phyloP scores from a whole-genome alignment of 345 rosid genomes.

The Heritiera fomes region DNA sequence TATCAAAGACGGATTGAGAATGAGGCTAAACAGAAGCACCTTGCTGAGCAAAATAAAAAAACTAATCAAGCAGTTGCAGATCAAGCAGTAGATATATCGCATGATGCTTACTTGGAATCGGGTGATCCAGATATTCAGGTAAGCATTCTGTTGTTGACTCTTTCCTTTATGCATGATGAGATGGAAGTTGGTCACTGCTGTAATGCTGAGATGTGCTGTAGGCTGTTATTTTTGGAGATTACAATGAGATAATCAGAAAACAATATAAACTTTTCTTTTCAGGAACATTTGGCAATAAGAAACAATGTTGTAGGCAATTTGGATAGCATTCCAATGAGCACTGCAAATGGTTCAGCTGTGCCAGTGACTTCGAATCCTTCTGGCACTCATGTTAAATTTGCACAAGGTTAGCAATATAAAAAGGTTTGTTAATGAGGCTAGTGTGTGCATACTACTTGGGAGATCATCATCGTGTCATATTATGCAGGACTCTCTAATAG shows the following conservation, averaged over 20 bases:
- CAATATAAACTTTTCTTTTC: slow-evolving; percentile 27
- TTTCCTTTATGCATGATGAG: slow-evolving; percentile 20
- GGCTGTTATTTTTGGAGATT: neutral
- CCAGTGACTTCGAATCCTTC: slow-evolving; percentile 29
- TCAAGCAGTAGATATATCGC: slow-evolving; percentile 35
- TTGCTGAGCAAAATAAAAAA: slow-evolving; percentile 76
- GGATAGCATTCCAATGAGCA: slow-evolving; percentile 33
- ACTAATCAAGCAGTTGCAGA: slow-evolving; percentile 37
- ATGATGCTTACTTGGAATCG: slow-evolving; percentile 35
- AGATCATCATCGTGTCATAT: slow-evolving; percentile 15
- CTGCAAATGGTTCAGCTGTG: slow-evolving; percentile 31
- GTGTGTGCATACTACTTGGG: slow-evolving; percentile 5
- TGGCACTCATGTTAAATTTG: slow-evolving; percentile 35
- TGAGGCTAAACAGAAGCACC: slow-evolving; percentile 87
- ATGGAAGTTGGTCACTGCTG: slow-evolving; percentile 13
- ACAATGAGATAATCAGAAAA: neutral
- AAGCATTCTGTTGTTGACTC: slow-evolving; percentile 24
- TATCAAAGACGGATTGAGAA: slow-evolving; percentile 87
- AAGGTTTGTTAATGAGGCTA: slow-evolving; percentile 15
- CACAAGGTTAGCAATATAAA: slow-evolving; percentile 49
- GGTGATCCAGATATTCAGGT: slow-evolving; percentile 36
- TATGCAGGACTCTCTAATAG: slow-evolving; percentile 48
- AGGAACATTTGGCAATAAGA: slow-evolving; percentile 41
- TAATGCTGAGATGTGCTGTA: neutral
- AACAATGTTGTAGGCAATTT: slow-evolving; percentile 38